Percentiles rank a stretch among this genome's conserved stretches.
phyloP scores from a whole-genome alignment of 208 protist genomes.

The Trypanosoma lewisi region DNA sequence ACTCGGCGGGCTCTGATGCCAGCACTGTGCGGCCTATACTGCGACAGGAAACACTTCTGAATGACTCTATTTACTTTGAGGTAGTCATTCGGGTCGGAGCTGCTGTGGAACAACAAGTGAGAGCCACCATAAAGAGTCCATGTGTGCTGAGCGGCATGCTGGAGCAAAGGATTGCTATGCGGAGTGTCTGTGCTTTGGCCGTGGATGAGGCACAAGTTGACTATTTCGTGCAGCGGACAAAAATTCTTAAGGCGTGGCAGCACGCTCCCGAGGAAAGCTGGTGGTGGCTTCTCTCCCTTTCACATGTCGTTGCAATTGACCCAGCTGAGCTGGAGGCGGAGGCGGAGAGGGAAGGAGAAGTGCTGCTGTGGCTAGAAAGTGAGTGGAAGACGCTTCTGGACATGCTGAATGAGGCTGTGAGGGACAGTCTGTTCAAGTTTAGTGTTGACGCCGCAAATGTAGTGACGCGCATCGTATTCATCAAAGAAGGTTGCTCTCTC shows the following conservation, averaged over 20 bases:
- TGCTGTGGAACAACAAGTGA: background rate
- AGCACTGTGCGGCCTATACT: background rate
- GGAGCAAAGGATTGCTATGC: constrained; percentile 23
- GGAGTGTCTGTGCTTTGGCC: constrained; percentile 40
- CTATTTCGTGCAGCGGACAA: constrained; percentile 39
- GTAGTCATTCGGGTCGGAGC: constrained; percentile 25
- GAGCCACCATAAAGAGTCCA: constrained; percentile 5
- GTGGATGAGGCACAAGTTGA: constrained; percentile 45
- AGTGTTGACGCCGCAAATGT: constrained; percentile 15
- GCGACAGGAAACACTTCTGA: background rate
- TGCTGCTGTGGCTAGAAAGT: constrained; percentile 42
- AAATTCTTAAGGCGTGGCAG: constrained; percentile 33
- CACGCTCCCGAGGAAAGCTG: constrained; percentile 19
- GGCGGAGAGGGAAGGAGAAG: background rate
- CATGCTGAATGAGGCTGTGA: constrained; percentile 21
- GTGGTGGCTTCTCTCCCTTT: constrained; percentile 48
- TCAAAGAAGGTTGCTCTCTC: constrained; percentile 22
- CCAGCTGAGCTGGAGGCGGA: constrained; percentile 3
- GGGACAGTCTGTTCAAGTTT: constrained; percentile 34
- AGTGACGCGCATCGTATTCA: constrained; percentile 20
- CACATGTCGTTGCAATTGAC: constrained; percentile 20
- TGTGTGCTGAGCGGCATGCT: constrained; percentile 11
- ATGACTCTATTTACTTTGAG: constrained; percentile 15
- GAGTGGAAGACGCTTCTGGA: constrained; percentile 46
- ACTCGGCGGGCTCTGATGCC: background rate